Evolutionary conservation across 305 asterid species (phyloP).

Genomic region (Fraxinus greggii): DNA sequence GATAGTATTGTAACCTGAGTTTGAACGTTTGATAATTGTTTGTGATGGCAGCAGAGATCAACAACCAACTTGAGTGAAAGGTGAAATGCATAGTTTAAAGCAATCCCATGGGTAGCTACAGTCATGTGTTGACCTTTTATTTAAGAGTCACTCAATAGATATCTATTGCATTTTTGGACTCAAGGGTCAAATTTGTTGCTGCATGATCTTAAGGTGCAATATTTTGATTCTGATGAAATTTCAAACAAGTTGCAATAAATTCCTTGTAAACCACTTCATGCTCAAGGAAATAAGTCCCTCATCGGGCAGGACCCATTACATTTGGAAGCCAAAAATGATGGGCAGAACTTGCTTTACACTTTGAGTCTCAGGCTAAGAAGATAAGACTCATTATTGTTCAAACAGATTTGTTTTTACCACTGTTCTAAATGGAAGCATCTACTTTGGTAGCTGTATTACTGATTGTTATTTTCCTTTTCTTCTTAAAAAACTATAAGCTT

Average conservation of each 20-base stretch:
- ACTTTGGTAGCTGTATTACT: neutral
- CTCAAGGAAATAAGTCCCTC: neutral
- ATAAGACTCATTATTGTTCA: neutral
- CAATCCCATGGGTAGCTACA: neutral
- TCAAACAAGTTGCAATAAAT: neutral
- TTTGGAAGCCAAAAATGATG: neutral
- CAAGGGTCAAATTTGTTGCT: neutral
- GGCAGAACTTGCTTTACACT: neutral
- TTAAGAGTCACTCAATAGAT: neutral
- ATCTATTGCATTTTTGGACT: neutral
- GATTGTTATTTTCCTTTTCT: neutral
- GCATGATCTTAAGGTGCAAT: neutral
- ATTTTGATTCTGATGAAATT: neutral
- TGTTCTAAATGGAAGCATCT: neutral
- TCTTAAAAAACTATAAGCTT: neutral
- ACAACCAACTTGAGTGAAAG: neutral
- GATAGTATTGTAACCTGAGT: neutral
- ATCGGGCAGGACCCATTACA: neutral
- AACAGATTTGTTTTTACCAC: neutral
- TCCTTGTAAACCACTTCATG: neutral
- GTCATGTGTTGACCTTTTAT: neutral
- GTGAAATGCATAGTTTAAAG: neutral
- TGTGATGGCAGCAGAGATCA: neutral
- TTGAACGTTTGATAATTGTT: neutral
- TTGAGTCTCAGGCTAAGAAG: neutral